Evolutionary conservation across 225 moss, liverwort and hornwort species (phyloP).

Genomic region (Asterella californica): DNA sequence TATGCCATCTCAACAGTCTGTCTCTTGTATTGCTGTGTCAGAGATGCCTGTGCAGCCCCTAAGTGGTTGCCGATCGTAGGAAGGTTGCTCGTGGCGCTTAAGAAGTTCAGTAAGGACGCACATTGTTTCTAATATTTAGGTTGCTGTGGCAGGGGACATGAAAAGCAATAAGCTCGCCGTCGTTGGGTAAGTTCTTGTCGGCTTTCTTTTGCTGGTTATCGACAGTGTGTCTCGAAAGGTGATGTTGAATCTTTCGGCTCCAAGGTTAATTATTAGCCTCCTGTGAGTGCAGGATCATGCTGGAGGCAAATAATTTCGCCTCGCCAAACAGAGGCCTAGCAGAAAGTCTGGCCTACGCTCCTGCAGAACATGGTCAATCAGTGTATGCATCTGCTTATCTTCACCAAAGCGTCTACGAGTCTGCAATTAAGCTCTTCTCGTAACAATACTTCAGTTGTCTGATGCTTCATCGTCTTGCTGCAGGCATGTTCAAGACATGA

Average conservation of each 20-base stretch:
- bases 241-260: neutral
- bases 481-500: constrained; percentile 51
- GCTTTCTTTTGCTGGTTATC: neutral
- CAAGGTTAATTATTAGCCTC: neutral
- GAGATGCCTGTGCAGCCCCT: neutral
- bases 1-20: constrained; percentile 32
- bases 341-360: constrained; percentile 60
- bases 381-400: constrained; percentile 38
- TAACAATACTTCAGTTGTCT: neutral
- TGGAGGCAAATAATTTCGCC: constrained; percentile 50
- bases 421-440: neutral
- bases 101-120: neutral
- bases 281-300: constrained; percentile 57
- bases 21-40: neutral
- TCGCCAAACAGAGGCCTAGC: constrained; percentile 53
- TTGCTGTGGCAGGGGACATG: constrained; percentile 57
- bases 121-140: neutral
- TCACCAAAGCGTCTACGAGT: neutral
- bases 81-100: neutral
- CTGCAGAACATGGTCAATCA: constrained; percentile 50
- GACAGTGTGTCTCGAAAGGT: neutral
- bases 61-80: neutral
- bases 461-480: neutral
- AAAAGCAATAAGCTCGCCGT: constrained; percentile 49
- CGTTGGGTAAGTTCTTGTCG: constrained; percentile 57